phyloP scores from a whole-genome alignment of 495 filamentous ascomycete species.

The Tricharina praecox region DNA sequence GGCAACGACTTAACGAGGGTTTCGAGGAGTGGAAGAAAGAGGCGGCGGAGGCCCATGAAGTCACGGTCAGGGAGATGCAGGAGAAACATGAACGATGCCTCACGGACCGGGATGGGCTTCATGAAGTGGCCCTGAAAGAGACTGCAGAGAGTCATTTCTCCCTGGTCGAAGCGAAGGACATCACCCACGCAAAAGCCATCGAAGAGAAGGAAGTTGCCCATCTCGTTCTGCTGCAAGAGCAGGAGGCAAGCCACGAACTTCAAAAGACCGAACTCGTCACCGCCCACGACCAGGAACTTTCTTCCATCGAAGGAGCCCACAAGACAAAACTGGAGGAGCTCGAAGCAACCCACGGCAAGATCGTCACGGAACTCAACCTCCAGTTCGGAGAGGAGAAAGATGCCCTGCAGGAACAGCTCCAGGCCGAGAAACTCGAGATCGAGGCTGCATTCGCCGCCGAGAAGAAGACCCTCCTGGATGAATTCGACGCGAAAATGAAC shows the following conservation, averaged over 20 bases:
- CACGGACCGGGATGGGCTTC: constrained; percentile 8
- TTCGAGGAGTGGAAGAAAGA: constrained; percentile 30
- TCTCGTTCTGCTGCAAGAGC: constrained; percentile 6
- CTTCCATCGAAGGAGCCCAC: constrained; percentile 11
- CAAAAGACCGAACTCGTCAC: constrained; percentile 12
- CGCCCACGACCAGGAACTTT: constrained; percentile 11
- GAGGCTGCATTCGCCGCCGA: constrained; percentile 12
- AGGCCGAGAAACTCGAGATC: constrained; percentile 13
- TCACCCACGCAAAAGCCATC: neutral
- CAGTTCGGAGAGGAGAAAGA: constrained; percentile 2
- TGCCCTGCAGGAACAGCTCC: constrained; percentile 5
- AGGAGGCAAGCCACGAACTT: constrained; percentile 1
- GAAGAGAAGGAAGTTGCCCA: constrained; percentile 15
- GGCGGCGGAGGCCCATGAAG: constrained; percentile 16
- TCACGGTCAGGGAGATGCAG: neutral
- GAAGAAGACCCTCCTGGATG: constrained; percentile 16
- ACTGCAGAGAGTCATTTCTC: constrained; percentile 3
- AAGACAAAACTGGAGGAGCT: constrained; percentile 13
- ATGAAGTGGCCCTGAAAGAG: constrained; percentile 11
- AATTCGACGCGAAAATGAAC: constrained; percentile 19
- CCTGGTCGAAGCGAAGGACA: neutral
- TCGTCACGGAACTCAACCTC: neutral
- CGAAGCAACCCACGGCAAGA: constrained; percentile 6
- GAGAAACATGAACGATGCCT: neutral
- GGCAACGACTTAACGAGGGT: constrained; percentile 29